phyloP scores from a whole-genome alignment of 345 rosid genomes.

The Salix suchowensis region DNA sequence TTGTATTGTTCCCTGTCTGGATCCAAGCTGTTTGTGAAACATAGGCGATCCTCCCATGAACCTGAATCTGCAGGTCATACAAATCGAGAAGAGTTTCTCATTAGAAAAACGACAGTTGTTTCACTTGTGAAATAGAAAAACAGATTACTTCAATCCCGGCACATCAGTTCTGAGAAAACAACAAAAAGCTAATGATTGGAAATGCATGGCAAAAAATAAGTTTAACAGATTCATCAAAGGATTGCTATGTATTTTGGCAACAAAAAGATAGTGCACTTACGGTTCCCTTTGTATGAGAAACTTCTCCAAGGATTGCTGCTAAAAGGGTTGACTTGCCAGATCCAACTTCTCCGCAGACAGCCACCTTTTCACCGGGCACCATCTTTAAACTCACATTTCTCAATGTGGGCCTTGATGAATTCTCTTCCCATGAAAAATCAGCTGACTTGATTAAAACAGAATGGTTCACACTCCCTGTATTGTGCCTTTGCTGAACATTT shows the following conservation, averaged over 20 bases:
- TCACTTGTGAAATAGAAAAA: background rate
- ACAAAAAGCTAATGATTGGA: background rate
- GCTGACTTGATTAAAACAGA: slow-evolving; percentile 55
- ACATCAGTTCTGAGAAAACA: background rate
- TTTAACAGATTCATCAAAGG: background rate
- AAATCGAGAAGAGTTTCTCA: background rate
- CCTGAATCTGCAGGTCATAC: slow-evolving; percentile 49
- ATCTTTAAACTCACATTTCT: slow-evolving; percentile 56
- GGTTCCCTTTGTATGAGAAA: slow-evolving; percentile 56
- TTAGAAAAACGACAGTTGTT: background rate
- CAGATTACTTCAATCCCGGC: background rate
- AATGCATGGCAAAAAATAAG: background rate
- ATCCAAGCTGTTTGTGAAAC: slow-evolving; percentile 98
- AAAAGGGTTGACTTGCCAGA: slow-evolving; percentile 92
- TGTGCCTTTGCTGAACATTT: slow-evolving; percentile 35
- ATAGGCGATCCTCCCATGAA: slow-evolving; percentile 71
- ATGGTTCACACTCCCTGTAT: slow-evolving; percentile 16
- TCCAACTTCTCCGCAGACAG: slow-evolving; percentile 95
- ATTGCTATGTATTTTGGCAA: background rate
- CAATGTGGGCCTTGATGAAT: slow-evolving; percentile 48
- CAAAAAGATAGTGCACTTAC: slow-evolving; percentile 36
- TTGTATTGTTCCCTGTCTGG: slow-evolving; percentile 76
- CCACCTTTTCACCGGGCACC: slow-evolving; percentile 64
- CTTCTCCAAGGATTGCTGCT: slow-evolving; percentile 90
- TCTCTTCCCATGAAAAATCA: slow-evolving; percentile 77